Conservation (phyloP, 164 flowering plant genomes). For the Vitis amurensis region DNA sequence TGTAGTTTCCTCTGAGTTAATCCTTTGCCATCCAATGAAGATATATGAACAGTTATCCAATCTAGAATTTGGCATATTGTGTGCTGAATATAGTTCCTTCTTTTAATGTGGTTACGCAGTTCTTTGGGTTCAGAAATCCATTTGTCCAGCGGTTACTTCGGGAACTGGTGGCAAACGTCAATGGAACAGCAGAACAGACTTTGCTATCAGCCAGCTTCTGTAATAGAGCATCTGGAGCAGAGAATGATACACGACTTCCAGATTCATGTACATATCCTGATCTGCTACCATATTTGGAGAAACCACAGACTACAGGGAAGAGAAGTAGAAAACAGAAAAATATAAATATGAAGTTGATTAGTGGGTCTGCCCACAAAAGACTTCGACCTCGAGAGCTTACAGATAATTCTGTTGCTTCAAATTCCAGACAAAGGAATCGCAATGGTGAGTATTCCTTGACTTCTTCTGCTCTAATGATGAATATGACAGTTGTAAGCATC, state of each 20-base stretch:
- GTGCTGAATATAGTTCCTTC: neutral
- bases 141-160: conserved; percentile 82
- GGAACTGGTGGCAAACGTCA: conserved; percentile 65
- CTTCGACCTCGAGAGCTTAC: conserved; percentile 14
- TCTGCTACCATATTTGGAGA: conserved; percentile 26
- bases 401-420: conserved; percentile 18
- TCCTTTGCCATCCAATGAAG: neutral
- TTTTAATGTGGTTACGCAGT: conserved; percentile 46
- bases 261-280: conserved; percentile 33
- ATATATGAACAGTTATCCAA: neutral
- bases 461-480: conserved; percentile 21
- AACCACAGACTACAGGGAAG: conserved; percentile 42
- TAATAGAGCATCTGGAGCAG: conserved; percentile 24
- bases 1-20: neutral
- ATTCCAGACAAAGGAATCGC: conserved; percentile 9
- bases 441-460: conserved; percentile 4
- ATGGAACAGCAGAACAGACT: conserved; percentile 45
- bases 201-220: conserved; percentile 29
- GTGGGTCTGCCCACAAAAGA: conserved; percentile 24
- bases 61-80: neutral
- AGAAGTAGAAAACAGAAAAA: conserved; percentile 47
- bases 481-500: conserved; percentile 5
- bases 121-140: conserved; percentile 90
- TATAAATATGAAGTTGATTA: conserved; percentile 17
- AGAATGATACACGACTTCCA: conserved; percentile 15